Percentiles rank a stretch among this genome's conserved stretches.
Evolutionary conservation across 345 rosid species (phyloP).

Genomic region (Salix exigua): DNA sequence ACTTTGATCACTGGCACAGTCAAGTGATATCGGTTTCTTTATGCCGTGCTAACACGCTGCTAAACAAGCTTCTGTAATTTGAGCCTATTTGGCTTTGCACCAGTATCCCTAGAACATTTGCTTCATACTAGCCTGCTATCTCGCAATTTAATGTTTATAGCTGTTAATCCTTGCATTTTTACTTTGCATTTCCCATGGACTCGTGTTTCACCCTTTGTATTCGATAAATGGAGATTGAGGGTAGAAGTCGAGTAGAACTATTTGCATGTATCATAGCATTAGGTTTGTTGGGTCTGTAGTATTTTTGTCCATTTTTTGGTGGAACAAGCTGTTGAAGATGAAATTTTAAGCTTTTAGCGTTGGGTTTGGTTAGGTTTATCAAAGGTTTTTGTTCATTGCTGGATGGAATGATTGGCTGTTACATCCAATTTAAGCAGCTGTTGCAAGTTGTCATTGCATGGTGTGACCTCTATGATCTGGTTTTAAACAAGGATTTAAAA

Average conservation of each 20-base stretch:
- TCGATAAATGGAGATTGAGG: background rate
- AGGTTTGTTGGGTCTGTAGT: background rate
- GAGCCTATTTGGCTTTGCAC: too few relatives aligned
- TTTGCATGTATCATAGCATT: background rate
- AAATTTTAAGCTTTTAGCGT: background rate
- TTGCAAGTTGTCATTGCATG: too few relatives aligned
- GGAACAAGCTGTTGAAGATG: background rate
- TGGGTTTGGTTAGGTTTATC: background rate
- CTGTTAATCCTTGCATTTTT: too few relatives aligned
- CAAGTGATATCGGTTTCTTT: background rate
- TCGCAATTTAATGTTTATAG: too few relatives aligned
- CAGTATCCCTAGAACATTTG: too few relatives aligned
- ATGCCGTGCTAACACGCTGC: background rate
- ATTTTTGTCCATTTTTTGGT: background rate
- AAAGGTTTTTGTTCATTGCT: background rate
- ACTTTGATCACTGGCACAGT: background rate
- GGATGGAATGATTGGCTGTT: background rate
- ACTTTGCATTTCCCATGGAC: too few relatives aligned
- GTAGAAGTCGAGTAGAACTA: background rate
- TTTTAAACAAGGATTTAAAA: too few relatives aligned
- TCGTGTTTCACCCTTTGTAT: too few relatives aligned
- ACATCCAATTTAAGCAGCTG: too few relatives aligned
- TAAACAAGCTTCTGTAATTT: background rate
- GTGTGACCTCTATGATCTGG: too few relatives aligned
- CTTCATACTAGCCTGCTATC: too few relatives aligned